Percentiles rank a stretch among this genome's conserved stretches.
Evolutionary conservation across 1,284 basidiomycete genomes (phyloP).

Genomic region (Rhizoctonia solani): DNA sequence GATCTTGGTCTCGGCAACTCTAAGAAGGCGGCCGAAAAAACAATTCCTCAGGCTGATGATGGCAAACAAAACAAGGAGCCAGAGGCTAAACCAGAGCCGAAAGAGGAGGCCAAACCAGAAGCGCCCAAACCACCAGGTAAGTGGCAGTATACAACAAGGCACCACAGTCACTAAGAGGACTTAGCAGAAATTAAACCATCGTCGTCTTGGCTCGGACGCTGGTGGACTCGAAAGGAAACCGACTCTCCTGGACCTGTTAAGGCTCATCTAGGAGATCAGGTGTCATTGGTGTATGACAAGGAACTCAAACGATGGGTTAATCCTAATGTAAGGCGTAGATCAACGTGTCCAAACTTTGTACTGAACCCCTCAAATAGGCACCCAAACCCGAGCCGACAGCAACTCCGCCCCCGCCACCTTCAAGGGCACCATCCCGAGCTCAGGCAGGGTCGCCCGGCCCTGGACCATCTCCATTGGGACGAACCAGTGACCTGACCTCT

Average conservation of each 20-base stretch:
- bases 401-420: slow-evolving; percentile 59
- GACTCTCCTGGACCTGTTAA: slow-evolving; percentile 71
- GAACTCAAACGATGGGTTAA: slow-evolving; percentile 97
- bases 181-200: slow-evolving; percentile 40
- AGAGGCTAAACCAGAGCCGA: slow-evolving; percentile 38
- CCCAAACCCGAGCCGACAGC: slow-evolving; percentile 47
- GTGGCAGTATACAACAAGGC: background rate
- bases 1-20: slow-evolving; percentile 91
- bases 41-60: slow-evolving; percentile 41
- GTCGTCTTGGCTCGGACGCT: slow-evolving; percentile 79
- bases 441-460: slow-evolving; percentile 78
- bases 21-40: slow-evolving; percentile 47
- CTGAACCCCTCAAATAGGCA: background rate
- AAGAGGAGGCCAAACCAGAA: slow-evolving; percentile 35
- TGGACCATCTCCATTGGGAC: slow-evolving; percentile 45
- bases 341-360: background rate
- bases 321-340: slow-evolving; percentile 69
- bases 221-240: slow-evolving; percentile 64
- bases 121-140: slow-evolving; percentile 39
- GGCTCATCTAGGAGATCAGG: slow-evolving; percentile 93
- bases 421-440: slow-evolving; percentile 63
- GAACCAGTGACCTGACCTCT: slow-evolving; percentile 40
- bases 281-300: slow-evolving; percentile 90
- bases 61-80: slow-evolving; percentile 43
- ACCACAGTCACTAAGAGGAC: background rate